Conservation (phyloP, 129 eudicot species). For the Saussurea involucrata region DNA sequence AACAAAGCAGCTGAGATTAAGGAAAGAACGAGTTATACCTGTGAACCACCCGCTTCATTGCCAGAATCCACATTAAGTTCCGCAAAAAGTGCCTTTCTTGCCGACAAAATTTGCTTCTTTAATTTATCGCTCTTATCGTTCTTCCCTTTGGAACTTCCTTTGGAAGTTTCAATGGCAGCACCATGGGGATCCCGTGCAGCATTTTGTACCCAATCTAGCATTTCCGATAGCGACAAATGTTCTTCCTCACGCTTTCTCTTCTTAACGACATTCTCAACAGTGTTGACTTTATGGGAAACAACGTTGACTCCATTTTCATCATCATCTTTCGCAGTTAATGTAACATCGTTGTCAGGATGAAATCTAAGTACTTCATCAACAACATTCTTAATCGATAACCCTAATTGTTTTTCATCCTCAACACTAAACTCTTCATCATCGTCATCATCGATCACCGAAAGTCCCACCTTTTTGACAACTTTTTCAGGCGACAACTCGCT, state of each 20-base stretch:
- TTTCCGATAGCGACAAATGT: conserved; percentile 32
- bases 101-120: conserved; percentile 45
- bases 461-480: conserved; percentile 24
- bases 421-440: conserved; percentile 4
- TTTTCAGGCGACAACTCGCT: conserved; percentile 19
- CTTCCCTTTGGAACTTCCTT: conserved; percentile 56
- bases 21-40: conserved; percentile 37
- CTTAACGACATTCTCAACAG: conserved; percentile 13
- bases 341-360: not conserved
- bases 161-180: conserved; percentile 41
- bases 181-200: conserved; percentile 56
- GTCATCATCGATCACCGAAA: conserved; percentile 9
- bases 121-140: conserved; percentile 29
- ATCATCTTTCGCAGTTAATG: conserved; percentile 12
- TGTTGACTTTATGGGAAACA: conserved; percentile 16
- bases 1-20: not conserved
- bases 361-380: not conserved
- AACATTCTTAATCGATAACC: not conserved
- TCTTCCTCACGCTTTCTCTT: conserved; percentile 61
- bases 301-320: conserved; percentile 7
- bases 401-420: not conserved
- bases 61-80: conserved; percentile 33
- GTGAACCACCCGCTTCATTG: conserved; percentile 28
- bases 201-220: conserved; percentile 62
- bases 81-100: conserved; percentile 51